Base-by-base conservation (phyloP, 176 grass and related monocot genomes). In the Carex scoparia region DNA sequence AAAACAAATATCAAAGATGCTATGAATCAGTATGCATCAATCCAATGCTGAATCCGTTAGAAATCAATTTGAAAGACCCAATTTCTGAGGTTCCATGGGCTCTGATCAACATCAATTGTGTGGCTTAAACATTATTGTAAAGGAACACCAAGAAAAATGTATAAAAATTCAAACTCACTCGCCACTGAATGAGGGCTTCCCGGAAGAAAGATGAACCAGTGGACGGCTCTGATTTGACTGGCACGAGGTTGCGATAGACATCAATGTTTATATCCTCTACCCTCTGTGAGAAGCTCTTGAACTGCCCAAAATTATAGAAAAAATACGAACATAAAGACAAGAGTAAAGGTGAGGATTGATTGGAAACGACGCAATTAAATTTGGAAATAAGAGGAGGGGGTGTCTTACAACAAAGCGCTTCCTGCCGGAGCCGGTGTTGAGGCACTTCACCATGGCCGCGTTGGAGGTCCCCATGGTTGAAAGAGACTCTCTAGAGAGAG, bases 261-360 rank as follows among this genome's bases (percentile, higher is more conserved):
- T 94, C 85, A 78, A 98, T 98, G 71, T 92, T 73, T 80, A 98
- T 93, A 64, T 98, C 95, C 73, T 85, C 88, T 38, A 98, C 88
- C 63, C 95, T 88, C 83, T 90, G 86, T 35, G 92, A 91, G 91
- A 94, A 94, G 63, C 32, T 93, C 86, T 98, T 98, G 85, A 98
- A 98, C 95, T 98, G 87, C 86, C 78, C 32, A 38, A 79, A 18
- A 35, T 61, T 9, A 61, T 27, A 57, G 11, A 60, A 19, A 57
- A 42, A 38, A 48, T 65, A 37, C 31, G 8, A 74, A 49, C 18
- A 5, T 28, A 11, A 67, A 15, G 8, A 30, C 65, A 51, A 74
- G 44, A 12, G n/a, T 1, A 58, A 58, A 19, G 44, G 18, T 38
- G 23, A 69, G 32, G 33, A 69, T 15, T 15, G 15, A 30, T 4